phyloP scores from a whole-genome alignment of 2,329 filamentous ascomycete genomes.

The Emergomyces africanus region DNA sequence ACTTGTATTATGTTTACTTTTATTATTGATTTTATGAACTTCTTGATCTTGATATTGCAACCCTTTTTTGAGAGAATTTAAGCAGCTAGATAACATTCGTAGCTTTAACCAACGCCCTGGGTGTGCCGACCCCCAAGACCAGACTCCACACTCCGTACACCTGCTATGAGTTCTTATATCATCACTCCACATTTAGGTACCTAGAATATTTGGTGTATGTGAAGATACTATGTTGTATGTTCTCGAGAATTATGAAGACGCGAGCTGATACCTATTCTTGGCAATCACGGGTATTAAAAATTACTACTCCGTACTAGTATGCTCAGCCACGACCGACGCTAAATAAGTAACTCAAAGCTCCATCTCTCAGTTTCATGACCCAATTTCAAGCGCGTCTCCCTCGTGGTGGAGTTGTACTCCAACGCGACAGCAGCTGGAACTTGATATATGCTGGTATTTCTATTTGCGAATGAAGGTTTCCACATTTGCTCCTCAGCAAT shows the following conservation, averaged over 20 bases:
- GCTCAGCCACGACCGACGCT: background rate
- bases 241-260: no score
- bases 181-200: background rate
- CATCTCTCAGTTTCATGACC: background rate
- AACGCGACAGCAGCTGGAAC: background rate
- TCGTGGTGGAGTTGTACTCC: background rate
- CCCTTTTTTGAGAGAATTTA: background rate
- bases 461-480: background rate
- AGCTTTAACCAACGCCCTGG: background rate
- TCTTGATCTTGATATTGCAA: background rate
- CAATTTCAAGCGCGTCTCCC: background rate
- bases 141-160: background rate
- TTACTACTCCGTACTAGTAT: no score
- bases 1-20: background rate
- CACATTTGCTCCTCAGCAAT: background rate
- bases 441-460: background rate
- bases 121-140: no score
- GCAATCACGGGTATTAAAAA: background rate
- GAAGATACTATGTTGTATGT: no score
- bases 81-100: background rate
- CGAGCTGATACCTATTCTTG: background rate
- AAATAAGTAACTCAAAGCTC: background rate
- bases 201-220: no score
- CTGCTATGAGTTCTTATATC: background rate
- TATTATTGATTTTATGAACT: no score